Conservation (phyloP, 2,329 filamentous ascomycete species). For the Penicillium sp. region DNA sequence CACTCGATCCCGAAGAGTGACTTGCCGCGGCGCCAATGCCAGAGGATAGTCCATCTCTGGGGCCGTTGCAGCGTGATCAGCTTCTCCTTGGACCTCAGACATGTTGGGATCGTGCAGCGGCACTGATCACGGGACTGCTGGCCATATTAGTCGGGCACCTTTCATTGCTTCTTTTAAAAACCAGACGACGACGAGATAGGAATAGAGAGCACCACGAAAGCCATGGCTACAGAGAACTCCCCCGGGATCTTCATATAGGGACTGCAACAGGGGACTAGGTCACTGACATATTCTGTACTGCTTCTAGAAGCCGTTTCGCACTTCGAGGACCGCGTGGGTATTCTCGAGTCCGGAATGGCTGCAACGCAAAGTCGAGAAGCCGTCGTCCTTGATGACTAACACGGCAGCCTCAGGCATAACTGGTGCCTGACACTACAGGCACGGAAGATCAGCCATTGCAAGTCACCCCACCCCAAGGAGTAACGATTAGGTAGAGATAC, state of each 20-base stretch:
- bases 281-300: conserved; percentile 28
- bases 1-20: conserved; percentile 78
- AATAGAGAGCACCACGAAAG: conserved; percentile 1
- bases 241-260: conserved; percentile 5
- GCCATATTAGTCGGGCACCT: conserved; percentile 30
- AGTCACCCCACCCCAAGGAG: no score
- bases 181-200: neutral
- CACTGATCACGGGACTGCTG: conserved; percentile 37
- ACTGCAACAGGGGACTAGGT: conserved; percentile 11
- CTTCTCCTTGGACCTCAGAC: conserved; percentile 39
- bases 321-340: conserved; percentile 45
- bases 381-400: conserved; percentile 30
- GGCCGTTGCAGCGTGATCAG: conserved; percentile 29
- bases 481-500: no score
- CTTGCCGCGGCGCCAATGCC: conserved; percentile 69
- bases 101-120: conserved; percentile 28
- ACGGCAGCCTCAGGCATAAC: conserved; percentile 1
- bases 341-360: conserved; percentile 44
- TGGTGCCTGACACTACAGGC: neutral
- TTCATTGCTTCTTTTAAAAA: neutral
- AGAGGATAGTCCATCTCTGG: conserved; percentile 56
- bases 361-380: conserved; percentile 39
- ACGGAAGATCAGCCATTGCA: neutral
- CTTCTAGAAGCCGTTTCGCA: conserved; percentile 30
- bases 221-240: conserved; percentile 1